Percentiles rank a stretch among this genome's conserved stretches.
Conservation (phyloP, 2,329 filamentous ascomycete species). For the Parascedosporium putredinis region DNA sequence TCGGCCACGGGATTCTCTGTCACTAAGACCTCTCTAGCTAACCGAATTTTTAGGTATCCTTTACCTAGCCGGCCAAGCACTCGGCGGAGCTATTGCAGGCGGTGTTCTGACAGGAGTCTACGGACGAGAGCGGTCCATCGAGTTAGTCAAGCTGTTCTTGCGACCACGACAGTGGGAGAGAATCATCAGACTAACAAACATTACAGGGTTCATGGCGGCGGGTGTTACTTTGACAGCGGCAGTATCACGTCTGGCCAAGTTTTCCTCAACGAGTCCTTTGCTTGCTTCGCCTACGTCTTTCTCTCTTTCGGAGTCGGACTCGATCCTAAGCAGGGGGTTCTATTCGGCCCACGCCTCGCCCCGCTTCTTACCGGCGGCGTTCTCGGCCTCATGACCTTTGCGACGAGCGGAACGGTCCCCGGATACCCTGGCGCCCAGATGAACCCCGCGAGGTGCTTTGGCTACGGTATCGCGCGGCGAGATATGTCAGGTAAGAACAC, state of each 20-base stretch:
- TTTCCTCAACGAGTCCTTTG: constrained; percentile 37
- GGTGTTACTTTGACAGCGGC: constrained; percentile 25
- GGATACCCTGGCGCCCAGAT: constrained; percentile 32
- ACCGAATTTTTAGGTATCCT: constrained; percentile 22
- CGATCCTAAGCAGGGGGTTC: constrained; percentile 37
- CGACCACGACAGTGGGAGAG: neutral
- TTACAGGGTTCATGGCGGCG: constrained; percentile 20
- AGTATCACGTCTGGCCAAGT: constrained; percentile 26
- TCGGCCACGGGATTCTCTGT: neutral
- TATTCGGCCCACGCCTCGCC: constrained; percentile 37
- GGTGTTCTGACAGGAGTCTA: constrained; percentile 27
- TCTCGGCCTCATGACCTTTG: constrained; percentile 25
- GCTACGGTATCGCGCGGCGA: constrained; percentile 26
- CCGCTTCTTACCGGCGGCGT: constrained; percentile 36
- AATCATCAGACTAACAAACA: neutral
- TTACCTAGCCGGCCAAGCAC: constrained; percentile 33
- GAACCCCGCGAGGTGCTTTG: constrained; percentile 35
- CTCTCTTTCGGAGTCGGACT: constrained; percentile 41
- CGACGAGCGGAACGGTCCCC: constrained; percentile 25
- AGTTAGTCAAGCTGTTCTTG: constrained; percentile 14
- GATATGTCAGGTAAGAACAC: constrained; percentile 15
- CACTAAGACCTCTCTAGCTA: neutral
- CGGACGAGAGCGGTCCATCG: constrained; percentile 19
- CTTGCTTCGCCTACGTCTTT: constrained; percentile 21
- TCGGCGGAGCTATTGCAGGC: constrained; percentile 33